phyloP scores from a whole-genome alignment of 257 asterid genomes.

The Fraxinus americana region DNA sequence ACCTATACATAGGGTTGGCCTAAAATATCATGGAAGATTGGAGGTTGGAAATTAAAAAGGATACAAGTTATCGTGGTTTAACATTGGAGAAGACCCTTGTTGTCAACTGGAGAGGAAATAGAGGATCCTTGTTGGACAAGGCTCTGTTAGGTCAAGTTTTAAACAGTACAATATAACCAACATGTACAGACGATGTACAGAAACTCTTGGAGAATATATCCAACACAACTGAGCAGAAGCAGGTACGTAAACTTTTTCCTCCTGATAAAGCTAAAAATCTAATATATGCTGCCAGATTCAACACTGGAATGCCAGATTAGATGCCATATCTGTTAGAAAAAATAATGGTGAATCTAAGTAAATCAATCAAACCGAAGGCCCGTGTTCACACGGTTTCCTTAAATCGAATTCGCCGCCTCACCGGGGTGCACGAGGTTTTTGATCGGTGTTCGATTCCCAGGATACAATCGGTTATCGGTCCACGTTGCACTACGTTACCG shows the following conservation, averaged over 20 bases:
- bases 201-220: background rate
- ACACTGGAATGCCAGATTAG: background rate
- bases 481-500: too few species aligned
- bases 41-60: background rate
- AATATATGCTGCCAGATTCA: background rate
- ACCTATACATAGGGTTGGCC: background rate
- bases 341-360: too few species aligned
- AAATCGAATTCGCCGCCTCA: too few species aligned
- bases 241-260: background rate
- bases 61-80: background rate
- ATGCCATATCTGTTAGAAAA: too few species aligned
- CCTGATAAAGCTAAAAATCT: background rate
- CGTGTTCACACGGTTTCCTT: too few species aligned
- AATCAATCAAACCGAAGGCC: too few species aligned
- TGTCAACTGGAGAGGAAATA: background rate
- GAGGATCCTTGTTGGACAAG: background rate
- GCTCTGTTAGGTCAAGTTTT: background rate
- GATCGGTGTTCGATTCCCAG: too few species aligned
- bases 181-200: slow-evolving; percentile 13
- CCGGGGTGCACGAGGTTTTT: too few species aligned
- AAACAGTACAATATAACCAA: slow-evolving; percentile 2
- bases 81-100: background rate
- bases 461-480: too few species aligned
- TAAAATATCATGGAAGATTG: background rate
- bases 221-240: background rate